Conservation (phyloP, 441 rosid species). For the Hypseocharis bilobata region DNA sequence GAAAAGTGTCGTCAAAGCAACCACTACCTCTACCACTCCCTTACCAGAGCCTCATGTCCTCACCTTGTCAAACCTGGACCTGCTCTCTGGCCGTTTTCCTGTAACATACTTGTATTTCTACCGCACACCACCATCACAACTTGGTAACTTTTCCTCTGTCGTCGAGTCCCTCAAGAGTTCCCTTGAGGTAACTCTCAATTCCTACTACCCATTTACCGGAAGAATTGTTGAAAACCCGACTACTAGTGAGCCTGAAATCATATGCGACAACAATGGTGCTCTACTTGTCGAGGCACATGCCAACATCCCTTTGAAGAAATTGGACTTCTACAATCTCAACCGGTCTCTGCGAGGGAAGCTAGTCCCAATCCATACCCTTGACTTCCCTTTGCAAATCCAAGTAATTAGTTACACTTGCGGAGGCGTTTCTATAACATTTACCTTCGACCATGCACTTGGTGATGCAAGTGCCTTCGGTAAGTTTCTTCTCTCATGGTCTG, state of each 20-base stretch:
- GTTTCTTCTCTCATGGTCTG: slow-evolving; percentile 60
- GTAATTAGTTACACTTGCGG: slow-evolving; percentile 51
- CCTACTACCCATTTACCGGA: slow-evolving; percentile 67
- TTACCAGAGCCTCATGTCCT: slow-evolving; percentile 24
- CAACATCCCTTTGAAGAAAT: slow-evolving; percentile 30
- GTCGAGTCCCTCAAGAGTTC: slow-evolving; percentile 38
- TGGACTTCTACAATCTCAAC: slow-evolving; percentile 53
- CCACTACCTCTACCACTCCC: slow-evolving; percentile 13
- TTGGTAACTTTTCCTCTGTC: slow-evolving; percentile 21
- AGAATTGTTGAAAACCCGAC: slow-evolving; percentile 39
- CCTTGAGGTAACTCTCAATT: slow-evolving; percentile 42
- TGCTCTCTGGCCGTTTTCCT: slow-evolving; percentile 75
- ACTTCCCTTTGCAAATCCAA: slow-evolving; percentile 54
- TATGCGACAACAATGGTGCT: slow-evolving; percentile 66
- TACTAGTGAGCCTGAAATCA: slow-evolving; percentile 46
- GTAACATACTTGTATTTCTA: slow-evolving; percentile 72
- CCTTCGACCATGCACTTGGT: slow-evolving; percentile 78
- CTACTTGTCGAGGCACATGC: slow-evolving; percentile 48
- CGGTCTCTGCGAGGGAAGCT: slow-evolving; percentile 42
- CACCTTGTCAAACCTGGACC: slow-evolving; percentile 68
- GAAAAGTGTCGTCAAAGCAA: slow-evolving; percentile 40
- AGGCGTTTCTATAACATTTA: slow-evolving; percentile 55
- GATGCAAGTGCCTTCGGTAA: slow-evolving; percentile 61
- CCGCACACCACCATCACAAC: slow-evolving; percentile 20
- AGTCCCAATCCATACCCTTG: slow-evolving; percentile 29